Base-by-base conservation (phyloP, 345 rosid species). In the Citrus medica region DNA sequence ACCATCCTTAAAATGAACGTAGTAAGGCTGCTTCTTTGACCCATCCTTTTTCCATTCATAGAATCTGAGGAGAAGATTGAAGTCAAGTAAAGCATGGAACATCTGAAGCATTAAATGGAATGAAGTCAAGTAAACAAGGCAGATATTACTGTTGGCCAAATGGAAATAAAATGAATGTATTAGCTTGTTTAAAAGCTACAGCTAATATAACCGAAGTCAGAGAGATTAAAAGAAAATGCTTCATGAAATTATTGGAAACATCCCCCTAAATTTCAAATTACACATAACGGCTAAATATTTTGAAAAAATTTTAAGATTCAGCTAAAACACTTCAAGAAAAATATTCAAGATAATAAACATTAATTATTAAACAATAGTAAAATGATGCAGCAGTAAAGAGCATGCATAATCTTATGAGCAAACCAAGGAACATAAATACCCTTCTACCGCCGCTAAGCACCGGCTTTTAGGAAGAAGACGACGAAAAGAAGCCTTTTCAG, bases 1-100 rank as follows among this genome's bases (percentile, higher is more conserved):
- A 32, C 84, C 92, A 83, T 92, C 94, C 90, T 86, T 89, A 83
- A 90, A 95, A 87, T 93, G 97, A 79, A 95, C 82, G 81, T 90
- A 90, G 85, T 90, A 92, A 10, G 99, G 98, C 84, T 93, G 99
- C 84, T 90, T 93, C 74, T 89, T 93, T 2, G 99, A 89, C 40
- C 93, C 97, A 78, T 93, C 97, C 75, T 91, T 95, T 78, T 90
- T 95, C 98, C 99, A 95, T 89, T 95, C 99, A 76, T 92, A 95
- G 84, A 95, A 95, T 84, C 99, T 92, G 86, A 69, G 79, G 21
- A 46, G 64, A 60, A 55, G 7, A 67, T 73, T 46, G 33, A 79
- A 59, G 56, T 60, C 53, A 38, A 33, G 10, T 27, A 71, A 79
- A 53, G 40, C 22, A 77, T 51, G 3, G 12, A 53, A 59, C 51